These are phyloP conservation scores for Macadamia tetraphylla DNA, from an alignment of 164 flowering plant species.

Conservation along the genomic window DNA sequence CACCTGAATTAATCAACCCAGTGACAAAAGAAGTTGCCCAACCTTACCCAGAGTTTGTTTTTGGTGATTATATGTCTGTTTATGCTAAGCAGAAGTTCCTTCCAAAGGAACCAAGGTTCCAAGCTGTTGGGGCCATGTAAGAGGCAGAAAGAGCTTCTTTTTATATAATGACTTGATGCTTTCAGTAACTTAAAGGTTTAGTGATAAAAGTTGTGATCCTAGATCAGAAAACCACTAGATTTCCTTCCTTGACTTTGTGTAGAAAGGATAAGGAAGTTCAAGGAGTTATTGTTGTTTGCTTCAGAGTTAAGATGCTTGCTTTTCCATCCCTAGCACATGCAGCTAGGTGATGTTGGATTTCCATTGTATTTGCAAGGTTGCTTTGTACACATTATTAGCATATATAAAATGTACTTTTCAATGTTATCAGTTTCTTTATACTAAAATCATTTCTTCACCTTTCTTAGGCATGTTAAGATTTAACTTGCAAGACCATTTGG, in stretches of 20 bases:
- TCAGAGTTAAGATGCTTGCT: too few species aligned
- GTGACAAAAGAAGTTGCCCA: conserved; percentile 14
- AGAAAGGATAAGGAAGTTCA: too few species aligned
- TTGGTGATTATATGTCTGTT: conserved; percentile 85
- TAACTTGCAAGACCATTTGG: too few species aligned
- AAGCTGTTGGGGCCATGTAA: conserved; percentile 50
- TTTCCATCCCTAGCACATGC: neutral
- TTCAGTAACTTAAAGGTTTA: neutral
- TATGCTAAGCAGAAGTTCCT: conserved; percentile 78
- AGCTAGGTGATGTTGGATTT: neutral
- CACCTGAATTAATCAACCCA: conserved; percentile 39
- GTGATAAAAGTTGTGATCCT: neutral
- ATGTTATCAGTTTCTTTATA: neutral
- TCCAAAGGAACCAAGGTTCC: conserved; percentile 87
- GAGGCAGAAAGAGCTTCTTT: neutral
- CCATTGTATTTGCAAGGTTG: neutral
- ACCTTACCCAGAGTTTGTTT: conserved; percentile 66
- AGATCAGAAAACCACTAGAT: neutral
- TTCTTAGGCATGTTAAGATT: too few species aligned
- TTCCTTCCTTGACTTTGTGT: neutral
- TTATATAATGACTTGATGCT: neutral
- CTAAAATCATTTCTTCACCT: neutral
- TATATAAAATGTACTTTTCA: neutral
- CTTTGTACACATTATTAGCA: neutral
- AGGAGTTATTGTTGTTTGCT: too few species aligned